Evolutionary conservation across 441 rosid genomes (phyloP).

Genomic region (Syzygium malaccense): DNA sequence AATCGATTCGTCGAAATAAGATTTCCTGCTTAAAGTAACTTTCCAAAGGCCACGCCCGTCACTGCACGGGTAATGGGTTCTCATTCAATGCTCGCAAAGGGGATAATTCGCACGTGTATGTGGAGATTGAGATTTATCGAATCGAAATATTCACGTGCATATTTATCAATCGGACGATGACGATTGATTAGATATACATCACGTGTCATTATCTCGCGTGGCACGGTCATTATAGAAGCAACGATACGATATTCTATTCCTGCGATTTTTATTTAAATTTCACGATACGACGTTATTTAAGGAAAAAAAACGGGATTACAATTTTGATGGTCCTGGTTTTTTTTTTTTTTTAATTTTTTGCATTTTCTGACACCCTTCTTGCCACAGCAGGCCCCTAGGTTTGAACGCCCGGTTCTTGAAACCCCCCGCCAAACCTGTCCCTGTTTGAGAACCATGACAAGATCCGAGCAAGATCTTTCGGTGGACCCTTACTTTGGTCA

Average conservation of each 20-base stretch:
- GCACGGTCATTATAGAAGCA: background rate
- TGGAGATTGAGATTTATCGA: background rate
- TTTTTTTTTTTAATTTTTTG: accelerated
- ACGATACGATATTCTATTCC: background rate
- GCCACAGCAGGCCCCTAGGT: background rate
- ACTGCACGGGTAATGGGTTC: background rate
- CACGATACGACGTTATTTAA: accelerated
- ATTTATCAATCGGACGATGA: background rate
- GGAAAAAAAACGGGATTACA: background rate
- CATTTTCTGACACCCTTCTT: background rate
- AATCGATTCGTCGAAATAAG: background rate
- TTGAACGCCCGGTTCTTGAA: background rate
- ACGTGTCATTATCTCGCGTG: accelerated
- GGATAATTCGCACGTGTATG: accelerated
- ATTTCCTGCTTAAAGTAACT: background rate
- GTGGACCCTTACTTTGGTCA: background rate
- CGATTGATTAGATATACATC: no score
- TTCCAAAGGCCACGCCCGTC: background rate
- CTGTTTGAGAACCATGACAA: background rate
- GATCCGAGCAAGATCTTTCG: background rate
- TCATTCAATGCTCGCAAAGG: no score
- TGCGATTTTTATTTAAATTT: background rate
- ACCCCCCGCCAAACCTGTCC: background rate
- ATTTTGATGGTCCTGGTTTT: background rate
- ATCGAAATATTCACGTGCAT: background rate